Evolutionary conservation across 331 rosid genomes (phyloP), one percentile per base, ranked within the genome.

Genomic region (Pyrus hybrid): DNA sequence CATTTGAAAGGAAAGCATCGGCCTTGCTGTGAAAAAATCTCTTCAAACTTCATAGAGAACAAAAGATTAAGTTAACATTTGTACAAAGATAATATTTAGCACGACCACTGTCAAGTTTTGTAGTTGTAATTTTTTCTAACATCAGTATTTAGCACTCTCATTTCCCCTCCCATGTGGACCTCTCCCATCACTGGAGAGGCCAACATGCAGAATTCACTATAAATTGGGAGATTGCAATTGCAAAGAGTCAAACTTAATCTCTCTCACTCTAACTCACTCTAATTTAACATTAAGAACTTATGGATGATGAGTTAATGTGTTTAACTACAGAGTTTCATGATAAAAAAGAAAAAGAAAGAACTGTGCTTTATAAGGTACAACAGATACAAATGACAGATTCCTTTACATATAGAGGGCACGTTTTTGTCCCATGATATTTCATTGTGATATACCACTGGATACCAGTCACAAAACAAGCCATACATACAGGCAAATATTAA

Each of bases 11-110:
- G 82, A 92, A 92, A 76, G 99, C 95, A 81, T 88, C 85, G 23
- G 96, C 99, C 88, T 89, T 92, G 88, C 93, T 79, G 80, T 88
- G 95, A 49, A 94, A 91, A 81, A 94, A 83, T 80, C 86, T 87
- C 92, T 89, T 89, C 92, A 94, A 92, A 80, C 99, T 94, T 68
- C 81, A 84, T 28, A 74, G 63, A 30, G 71, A 64, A 79, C 75
- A 75, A 68, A 76, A 32, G 81, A 78, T 77, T 77, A 70, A 68
- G 73, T 70, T 60, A 74, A 51, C 53, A 63, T 69, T 65, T 78
- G 58, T 26, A 66, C 32, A 56, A 77, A 69, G 58, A 72, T 65
- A 45, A 57, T 54, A 71, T 53, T 29, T 54, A 53, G 35, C 45
- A 57, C 3, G 22, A 33, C 26, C 5, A 57, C 17, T 32, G 43